Evolutionary conservation across 306 rosid genomes (phyloP).

Genomic region (Fragaria ananassa): DNA sequence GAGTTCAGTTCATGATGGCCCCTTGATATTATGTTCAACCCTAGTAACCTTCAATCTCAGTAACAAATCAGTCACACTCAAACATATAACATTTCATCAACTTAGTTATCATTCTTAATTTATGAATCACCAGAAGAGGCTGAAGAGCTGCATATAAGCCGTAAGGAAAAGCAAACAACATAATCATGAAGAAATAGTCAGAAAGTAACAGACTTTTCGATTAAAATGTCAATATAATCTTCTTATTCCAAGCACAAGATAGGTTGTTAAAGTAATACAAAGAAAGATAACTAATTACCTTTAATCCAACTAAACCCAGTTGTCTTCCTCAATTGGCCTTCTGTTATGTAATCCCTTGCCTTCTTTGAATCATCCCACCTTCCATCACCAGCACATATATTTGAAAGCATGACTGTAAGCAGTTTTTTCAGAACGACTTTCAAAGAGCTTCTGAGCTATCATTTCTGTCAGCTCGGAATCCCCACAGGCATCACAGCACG

Average conservation of each 20-base stretch:
- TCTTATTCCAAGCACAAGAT: not conserved
- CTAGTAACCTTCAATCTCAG: not conserved
- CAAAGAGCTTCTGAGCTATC: constrained; percentile 52
- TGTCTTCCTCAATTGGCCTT: constrained; percentile 43
- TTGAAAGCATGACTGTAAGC: constrained; percentile 76
- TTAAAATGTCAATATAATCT: not conserved
- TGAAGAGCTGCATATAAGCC: not conserved
- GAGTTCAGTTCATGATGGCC: not conserved
- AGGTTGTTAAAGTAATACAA: not conserved
- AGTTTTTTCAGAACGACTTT: constrained; percentile 42
- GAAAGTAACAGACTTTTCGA: not conserved
- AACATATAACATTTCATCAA: not conserved
- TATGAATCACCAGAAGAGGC: not conserved
- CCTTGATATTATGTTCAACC: not conserved
- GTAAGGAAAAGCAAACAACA: not conserved
- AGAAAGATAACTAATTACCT: constrained; percentile 26
- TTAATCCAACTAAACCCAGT: constrained; percentile 68
- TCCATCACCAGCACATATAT: constrained; percentile 69
- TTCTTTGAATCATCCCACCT: constrained; percentile 72
- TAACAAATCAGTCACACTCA: not conserved
- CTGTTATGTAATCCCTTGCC: constrained; percentile 57
- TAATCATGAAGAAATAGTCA: not conserved
- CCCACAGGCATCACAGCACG: constrained; percentile 71
- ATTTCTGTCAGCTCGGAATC: constrained; percentile 67
- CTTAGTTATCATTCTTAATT: not conserved